phyloP scores from a whole-genome alignment of 2,329 filamentous ascomycete species.

The Aotearoamyces nothofagi region DNA sequence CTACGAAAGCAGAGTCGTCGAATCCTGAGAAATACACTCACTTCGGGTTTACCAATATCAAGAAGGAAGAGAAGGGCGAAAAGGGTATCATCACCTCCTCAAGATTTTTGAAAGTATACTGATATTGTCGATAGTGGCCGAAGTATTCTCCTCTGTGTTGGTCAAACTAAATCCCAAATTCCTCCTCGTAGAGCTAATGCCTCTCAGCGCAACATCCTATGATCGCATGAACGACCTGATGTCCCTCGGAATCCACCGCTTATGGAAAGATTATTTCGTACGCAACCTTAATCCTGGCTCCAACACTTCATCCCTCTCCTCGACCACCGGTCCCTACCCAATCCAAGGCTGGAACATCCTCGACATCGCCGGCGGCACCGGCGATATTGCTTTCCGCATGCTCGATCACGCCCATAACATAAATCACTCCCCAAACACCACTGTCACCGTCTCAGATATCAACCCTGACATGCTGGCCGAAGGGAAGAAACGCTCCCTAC shows the following conservation, averaged over 20 bases:
- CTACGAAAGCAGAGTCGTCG: not conserved
- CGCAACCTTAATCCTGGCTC: conserved; percentile 62
- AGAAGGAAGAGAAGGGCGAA: conserved; percentile 20
- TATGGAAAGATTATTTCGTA: conserved; percentile 98
- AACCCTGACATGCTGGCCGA: conserved; percentile 90
- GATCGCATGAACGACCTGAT: conserved; percentile 99
- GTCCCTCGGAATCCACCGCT: conserved; percentile 89
- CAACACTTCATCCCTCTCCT: conserved; percentile 15
- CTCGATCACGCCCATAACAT: conserved; percentile 73
- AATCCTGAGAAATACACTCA: conserved; percentile 11
- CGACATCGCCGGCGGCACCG: conserved; percentile 92
- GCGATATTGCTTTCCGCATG: conserved; percentile 95
- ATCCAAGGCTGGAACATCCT: conserved; percentile 61
- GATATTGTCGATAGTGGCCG: no score
- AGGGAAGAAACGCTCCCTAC: conserved; percentile 61
- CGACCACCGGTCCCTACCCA: conserved; percentile 26
- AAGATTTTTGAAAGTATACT: no score
- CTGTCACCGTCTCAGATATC: conserved; percentile 88
- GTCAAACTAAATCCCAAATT: not conserved
- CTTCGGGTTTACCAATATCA: conserved; percentile 21
- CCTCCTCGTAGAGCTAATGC: not conserved
- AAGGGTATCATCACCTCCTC: no score
- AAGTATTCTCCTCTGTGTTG: conserved; percentile 59
- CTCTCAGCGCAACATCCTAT: conserved; percentile 35
- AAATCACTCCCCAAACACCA: conserved; percentile 65